Evolutionary conservation across 164 flowering plant genomes (phyloP).

Genomic region (Euptelea pleiosperma): DNA sequence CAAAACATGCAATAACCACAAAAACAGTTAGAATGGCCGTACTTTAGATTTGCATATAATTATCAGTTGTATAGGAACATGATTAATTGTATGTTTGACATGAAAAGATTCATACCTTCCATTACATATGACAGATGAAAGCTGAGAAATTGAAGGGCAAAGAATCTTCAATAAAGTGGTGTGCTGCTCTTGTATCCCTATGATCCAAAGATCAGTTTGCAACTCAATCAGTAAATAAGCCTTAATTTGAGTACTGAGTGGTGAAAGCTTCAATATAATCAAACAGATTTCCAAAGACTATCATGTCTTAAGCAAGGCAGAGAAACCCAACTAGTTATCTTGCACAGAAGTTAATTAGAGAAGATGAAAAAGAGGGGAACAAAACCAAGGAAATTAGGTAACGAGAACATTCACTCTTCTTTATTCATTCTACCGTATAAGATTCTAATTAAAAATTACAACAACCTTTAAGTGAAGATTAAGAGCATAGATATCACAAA

Average conservation of each 20-base stretch:
- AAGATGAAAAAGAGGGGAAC: background rate
- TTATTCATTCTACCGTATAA: no score
- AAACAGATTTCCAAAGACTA: background rate
- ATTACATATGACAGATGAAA: slow-evolving; percentile 36
- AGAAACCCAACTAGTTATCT: background rate
- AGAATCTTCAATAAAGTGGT: slow-evolving; percentile 47
- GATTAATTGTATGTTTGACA: background rate
- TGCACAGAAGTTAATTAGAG: background rate
- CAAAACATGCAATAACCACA: slow-evolving; percentile 6
- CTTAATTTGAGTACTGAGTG: background rate
- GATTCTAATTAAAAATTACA: no score
- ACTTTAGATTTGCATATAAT: background rate
- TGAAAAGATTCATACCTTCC: slow-evolving; percentile 59
- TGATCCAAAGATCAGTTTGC: slow-evolving; percentile 4
- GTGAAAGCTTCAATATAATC: background rate
- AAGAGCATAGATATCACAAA: no score
- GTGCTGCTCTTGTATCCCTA: slow-evolving; percentile 53
- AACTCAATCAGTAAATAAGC: background rate
- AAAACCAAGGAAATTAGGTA: background rate
- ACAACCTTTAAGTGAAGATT: no score
- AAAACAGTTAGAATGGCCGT: background rate
- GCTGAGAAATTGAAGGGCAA: slow-evolving; percentile 41
- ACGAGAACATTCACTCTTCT: no score
- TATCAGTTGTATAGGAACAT: background rate
- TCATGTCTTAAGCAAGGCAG: background rate